phyloP scores from a whole-genome alignment of 148 eudicot genomes.

The Rhododendron ferrugineum region DNA sequence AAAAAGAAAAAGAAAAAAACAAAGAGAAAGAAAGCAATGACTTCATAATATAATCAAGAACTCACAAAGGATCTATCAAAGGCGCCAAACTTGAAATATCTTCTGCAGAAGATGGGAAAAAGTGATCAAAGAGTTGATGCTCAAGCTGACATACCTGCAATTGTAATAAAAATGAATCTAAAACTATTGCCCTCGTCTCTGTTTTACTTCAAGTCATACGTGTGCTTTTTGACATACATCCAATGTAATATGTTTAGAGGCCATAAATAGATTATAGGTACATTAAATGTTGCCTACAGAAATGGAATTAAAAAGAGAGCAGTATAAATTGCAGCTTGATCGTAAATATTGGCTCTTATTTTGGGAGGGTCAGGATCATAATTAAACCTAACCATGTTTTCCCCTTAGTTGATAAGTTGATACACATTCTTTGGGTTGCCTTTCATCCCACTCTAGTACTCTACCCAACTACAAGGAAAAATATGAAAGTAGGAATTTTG shows the following conservation, averaged over 20 bases:
- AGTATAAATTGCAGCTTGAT: not conserved
- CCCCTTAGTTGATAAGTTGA: not conserved
- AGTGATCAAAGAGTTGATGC: constrained; percentile 94
- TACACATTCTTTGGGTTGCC: not conserved
- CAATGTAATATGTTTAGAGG: not conserved
- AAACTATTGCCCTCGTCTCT: not conserved
- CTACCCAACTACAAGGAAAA: not conserved
- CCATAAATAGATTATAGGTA: not conserved
- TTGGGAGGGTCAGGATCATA: not conserved
- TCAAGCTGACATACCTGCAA: constrained; percentile 94
- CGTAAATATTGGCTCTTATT: not conserved
- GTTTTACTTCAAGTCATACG: not conserved
- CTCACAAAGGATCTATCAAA: constrained; percentile 92
- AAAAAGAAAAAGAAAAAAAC: not conserved
- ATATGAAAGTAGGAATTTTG: not conserved
- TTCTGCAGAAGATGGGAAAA: constrained; percentile 91
- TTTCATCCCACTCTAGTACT: not conserved
- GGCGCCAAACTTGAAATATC: constrained; percentile 92
- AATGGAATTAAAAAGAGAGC: not conserved
- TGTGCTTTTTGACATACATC: not conserved
- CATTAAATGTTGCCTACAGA: not conserved
- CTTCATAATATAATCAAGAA: constrained; percentile 1
- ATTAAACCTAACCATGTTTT: not conserved
- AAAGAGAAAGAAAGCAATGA: constrained; percentile 8
- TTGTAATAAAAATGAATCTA: not conserved